Evolutionary conservation across 225 moss, liverwort and hornwort species (phyloP), one percentile per base, ranked within the genome.

Genomic region (Marchantia polymorpha): DNA sequence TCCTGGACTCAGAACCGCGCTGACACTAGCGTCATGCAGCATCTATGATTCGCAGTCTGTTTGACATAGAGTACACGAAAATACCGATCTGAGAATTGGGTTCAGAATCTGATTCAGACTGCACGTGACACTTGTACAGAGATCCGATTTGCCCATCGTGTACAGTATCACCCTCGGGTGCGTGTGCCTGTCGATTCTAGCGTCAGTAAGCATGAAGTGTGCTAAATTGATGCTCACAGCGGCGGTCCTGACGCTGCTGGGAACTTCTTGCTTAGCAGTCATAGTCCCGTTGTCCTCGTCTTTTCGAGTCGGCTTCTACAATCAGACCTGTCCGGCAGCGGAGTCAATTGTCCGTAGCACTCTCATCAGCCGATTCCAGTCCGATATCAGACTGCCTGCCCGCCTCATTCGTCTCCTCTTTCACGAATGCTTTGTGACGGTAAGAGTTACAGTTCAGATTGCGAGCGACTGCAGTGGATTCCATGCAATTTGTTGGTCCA

Each of bases 371-470:
- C n/a, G 20, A 12, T 82, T 63, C 77, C 69, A 2, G 7, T 46
- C 9, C 1, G 84, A 87, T 58, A 20, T 77, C 71, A 82, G 69
- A 55, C 75, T 66, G 59, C 79, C 84, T 8, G 84, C 87, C 48
- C 84, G 30, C 2, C 31, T 87, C 26, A 53, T 82, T 4, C 84
- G 87, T 7, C 31, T 82, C 47, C 52, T 87, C 29, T 87, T 87
- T 68, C 87, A 87, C 78, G 87, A 87, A 30, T 87, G 87, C 60
- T 87, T 84, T 73, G 79, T 82, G 52, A 73, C 84, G 84, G 87
- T 87, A 77, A 65, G 12, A 26, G 48, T 64, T 23, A 9, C 1
- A 8, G 11, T 23, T 23, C 25, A 25, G 64, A 64, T 0, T 17
- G 17, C 58, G 17, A 12, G 22, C 15, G 25, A n/a, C 50, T 13